Base-by-base conservation (phyloP, 352 stramenopile species). In the Globisporangium lucens region DNA sequence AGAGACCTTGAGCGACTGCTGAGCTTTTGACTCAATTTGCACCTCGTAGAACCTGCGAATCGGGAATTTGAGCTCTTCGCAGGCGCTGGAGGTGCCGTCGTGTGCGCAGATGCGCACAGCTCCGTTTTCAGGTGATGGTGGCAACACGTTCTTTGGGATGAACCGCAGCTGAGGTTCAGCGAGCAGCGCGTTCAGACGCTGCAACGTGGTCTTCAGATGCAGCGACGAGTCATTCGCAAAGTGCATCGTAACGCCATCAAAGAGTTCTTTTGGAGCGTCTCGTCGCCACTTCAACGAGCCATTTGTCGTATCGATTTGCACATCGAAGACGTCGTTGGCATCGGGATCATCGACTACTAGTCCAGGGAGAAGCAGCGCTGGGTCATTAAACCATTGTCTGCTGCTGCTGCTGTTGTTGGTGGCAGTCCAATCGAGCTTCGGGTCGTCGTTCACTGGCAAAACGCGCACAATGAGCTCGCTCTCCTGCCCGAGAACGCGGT, bases 311-410 rank as follows among this genome's bases (percentile, higher is more conserved):
- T 52, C 59, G 15, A 88, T 57, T 20, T 73, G 64, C n/a, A 85
- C 64, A 10, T 74, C 66, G 29, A 84, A 66, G 5, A 73, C 49
- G 41, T 87, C 76, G n/a, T 59, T 30, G 2, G 46, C 33, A 36
- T 89, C 81, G 0, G 71, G 59, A 29, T 89, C 79, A 3, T 65
- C 46, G 0, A 88, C 33, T 33, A 46, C 56, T 47, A 89, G 64
- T 3, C 53, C 35, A 3, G 81, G 79, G 4, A 87, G 63, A 24
- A 82, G 75, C 30, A 66, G 65, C 24, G 66, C 67, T 24, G 80
- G 65, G 7, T 63, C 60, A 0, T 33, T 52, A 56, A 74, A 73
- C 71, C 75, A 83, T 56, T 71, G 57, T 36, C n/a, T 29, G 36
- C 22, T 67, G 41, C 17, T 61, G 49, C 8, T 35, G 36, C 24